Conservation (phyloP, 2,329 filamentous ascomycete species). For the Penicillium sp. region DNA sequence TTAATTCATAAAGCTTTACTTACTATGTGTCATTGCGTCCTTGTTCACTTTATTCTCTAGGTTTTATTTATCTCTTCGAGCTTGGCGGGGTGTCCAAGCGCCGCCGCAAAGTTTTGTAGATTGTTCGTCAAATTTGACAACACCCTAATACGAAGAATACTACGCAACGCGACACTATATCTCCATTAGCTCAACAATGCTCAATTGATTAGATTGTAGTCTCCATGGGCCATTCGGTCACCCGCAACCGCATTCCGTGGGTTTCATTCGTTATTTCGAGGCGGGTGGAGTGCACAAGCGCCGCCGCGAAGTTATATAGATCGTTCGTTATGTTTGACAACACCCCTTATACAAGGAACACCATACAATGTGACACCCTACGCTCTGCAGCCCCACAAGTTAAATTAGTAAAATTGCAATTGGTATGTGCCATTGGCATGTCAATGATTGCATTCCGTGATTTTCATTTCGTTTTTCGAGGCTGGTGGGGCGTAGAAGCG, state of each 20-base stretch:
- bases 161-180: not conserved
- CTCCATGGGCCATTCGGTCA: not conserved
- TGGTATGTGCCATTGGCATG: not conserved
- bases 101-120: not conserved
- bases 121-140: not conserved
- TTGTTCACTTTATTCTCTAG: accelerated
- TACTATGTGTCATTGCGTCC: not conserved
- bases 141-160: not conserved
- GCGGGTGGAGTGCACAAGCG: not conserved
- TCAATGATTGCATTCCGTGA: not conserved
- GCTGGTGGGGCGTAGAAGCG: not conserved
- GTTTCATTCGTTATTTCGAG: not conserved
- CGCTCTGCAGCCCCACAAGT: no score
- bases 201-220: not conserved
- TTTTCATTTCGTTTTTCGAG: not conserved
- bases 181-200: not conserved
- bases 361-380: not conserved
- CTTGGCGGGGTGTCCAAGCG: not conserved
- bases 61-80: not conserved
- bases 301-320: not conserved
- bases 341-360: not conserved
- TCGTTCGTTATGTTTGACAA: not conserved
- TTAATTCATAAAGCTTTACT: not conserved
- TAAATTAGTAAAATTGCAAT: not conserved
- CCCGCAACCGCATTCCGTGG: not conserved